phyloP scores from a whole-genome alignment of 148 eudicot species.

The Silene conica region DNA sequence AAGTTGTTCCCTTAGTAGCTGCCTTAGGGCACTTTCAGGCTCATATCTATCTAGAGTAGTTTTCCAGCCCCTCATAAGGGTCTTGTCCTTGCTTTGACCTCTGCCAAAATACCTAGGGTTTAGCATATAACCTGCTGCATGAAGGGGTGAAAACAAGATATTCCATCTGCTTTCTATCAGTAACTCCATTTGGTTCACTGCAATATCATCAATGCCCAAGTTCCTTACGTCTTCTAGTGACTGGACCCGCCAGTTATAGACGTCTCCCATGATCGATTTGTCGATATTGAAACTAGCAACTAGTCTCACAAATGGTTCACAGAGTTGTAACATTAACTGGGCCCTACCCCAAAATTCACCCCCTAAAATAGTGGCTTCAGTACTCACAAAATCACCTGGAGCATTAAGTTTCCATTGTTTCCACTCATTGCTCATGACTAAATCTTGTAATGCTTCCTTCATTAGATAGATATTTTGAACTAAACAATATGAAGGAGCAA shows the following conservation, averaged over 20 bases:
- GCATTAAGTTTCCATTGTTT: constrained; percentile 40
- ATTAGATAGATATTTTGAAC: constrained; percentile 30
- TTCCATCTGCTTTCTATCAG: constrained; percentile 46
- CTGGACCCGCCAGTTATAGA: constrained; percentile 45
- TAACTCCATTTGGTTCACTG: constrained; percentile 36
- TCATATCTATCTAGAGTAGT: constrained; percentile 36
- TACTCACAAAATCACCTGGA: constrained; percentile 26
- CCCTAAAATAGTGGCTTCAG: constrained; percentile 33
- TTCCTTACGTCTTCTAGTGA: constrained; percentile 38
- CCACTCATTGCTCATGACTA: constrained; percentile 40
- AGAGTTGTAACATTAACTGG: constrained; percentile 37
- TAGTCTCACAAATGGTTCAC: constrained; percentile 38
- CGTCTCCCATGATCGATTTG: constrained; percentile 41
- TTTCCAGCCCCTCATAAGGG: constrained; percentile 46
- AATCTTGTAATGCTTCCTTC: constrained; percentile 32
- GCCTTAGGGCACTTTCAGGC: constrained; percentile 31
- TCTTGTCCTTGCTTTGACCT: constrained; percentile 44
- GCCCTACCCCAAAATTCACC: constrained; percentile 46
- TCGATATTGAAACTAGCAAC: constrained; percentile 32
- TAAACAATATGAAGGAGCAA: constrained; percentile 37
- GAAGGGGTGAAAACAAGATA: constrained; percentile 40
- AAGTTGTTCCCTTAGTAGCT: constrained; percentile 39
- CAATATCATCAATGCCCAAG: constrained; percentile 37
- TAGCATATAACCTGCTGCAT: constrained; percentile 40
- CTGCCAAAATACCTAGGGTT: constrained; percentile 44